These are phyloP conservation scores for Hygrophoropsis aurantiaca DNA, from an alignment of 768 basidiomycete species.

Conservation along the genomic window DNA sequence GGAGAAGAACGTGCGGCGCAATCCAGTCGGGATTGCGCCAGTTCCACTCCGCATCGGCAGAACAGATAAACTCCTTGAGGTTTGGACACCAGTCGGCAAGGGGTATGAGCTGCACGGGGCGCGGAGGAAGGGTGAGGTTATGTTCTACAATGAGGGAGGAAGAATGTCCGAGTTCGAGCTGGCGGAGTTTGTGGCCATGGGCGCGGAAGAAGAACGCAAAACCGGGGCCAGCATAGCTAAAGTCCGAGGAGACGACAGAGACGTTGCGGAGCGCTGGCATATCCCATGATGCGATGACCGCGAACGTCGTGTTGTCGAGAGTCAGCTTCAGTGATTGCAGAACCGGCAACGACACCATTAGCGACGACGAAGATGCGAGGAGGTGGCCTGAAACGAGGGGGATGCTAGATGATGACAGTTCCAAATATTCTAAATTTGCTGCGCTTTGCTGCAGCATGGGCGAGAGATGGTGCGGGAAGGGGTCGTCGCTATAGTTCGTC, in stretches of 20 bases:
- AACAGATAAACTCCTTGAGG: slow-evolving; percentile 67
- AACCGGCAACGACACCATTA: slow-evolving; percentile 54
- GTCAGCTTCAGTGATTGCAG: slow-evolving; percentile 70
- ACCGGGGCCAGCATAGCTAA: slow-evolving; percentile 64
- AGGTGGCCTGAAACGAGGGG: slow-evolving; percentile 37
- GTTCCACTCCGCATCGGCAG: slow-evolving; percentile 79
- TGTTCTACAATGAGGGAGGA: slow-evolving; percentile 67
- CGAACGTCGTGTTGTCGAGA: slow-evolving; percentile 70
- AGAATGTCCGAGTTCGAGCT: slow-evolving; percentile 74
- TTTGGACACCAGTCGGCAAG: slow-evolving; percentile 73
- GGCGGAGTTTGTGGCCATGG: slow-evolving; percentile 59
- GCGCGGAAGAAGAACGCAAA: slow-evolving; percentile 65
- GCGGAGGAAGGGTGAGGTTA: slow-evolving; percentile 51
- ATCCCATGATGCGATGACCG: slow-evolving; percentile 62
- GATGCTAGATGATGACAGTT: slow-evolving; percentile 59
- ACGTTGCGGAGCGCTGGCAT: slow-evolving; percentile 65
- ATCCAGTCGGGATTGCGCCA: slow-evolving; percentile 82
- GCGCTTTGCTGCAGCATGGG: slow-evolving; percentile 54
- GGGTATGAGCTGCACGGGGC: slow-evolving; percentile 38
- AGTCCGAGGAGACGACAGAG: slow-evolving; percentile 70
- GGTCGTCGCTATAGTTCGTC: slow-evolving; percentile 71
- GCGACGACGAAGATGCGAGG: slow-evolving; percentile 13
- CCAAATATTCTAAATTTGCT: slow-evolving; percentile 61
- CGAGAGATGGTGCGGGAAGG: slow-evolving; percentile 53
- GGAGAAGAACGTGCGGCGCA: slow-evolving; percentile 70